Evolutionary conservation across 768 basidiomycete genomes (phyloP).

Genomic region (Rhizopogon vesiculosus): DNA sequence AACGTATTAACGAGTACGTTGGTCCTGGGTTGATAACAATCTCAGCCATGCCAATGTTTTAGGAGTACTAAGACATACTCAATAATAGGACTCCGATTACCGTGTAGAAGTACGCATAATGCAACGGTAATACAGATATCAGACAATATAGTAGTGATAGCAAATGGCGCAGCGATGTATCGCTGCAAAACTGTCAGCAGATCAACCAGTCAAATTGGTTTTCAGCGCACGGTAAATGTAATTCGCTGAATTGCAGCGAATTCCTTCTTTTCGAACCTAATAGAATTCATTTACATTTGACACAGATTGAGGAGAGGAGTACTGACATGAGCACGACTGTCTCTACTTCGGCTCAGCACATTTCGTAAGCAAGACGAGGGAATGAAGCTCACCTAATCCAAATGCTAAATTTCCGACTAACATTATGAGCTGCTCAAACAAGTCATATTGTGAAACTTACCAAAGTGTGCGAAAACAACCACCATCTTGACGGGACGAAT

Average conservation of each 20-base stretch:
- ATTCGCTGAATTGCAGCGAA: slow-evolving; percentile 32
- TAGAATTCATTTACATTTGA: not conserved
- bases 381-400: slow-evolving; percentile 29
- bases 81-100: slow-evolving; percentile 31
- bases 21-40: slow-evolving; percentile 25
- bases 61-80: slow-evolving; percentile 20
- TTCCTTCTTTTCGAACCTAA: slow-evolving; percentile 31
- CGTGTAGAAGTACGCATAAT: slow-evolving; percentile 36
- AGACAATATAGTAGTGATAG: slow-evolving; percentile 37
- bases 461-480: slow-evolving; percentile 35
- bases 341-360: slow-evolving; percentile 3
- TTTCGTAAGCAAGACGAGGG: not conserved
- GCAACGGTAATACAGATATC: slow-evolving; percentile 40
- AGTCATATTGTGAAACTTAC: slow-evolving; percentile 25
- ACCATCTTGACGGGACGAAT: slow-evolving; percentile 10
- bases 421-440: slow-evolving; percentile 9
- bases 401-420: slow-evolving; percentile 16
- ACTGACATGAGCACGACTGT: slow-evolving; percentile 5
- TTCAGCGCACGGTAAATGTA: slow-evolving; percentile 30
- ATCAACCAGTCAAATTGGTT: not conserved
- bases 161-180: slow-evolving; percentile 40
- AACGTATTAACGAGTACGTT: slow-evolving; percentile 37
- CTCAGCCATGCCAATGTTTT: not conserved
- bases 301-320: not conserved
- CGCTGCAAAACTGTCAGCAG: slow-evolving; percentile 18